Base-by-base conservation (phyloP, 1,139 yeast genomes). In the Kodamaea derodonti region DNA sequence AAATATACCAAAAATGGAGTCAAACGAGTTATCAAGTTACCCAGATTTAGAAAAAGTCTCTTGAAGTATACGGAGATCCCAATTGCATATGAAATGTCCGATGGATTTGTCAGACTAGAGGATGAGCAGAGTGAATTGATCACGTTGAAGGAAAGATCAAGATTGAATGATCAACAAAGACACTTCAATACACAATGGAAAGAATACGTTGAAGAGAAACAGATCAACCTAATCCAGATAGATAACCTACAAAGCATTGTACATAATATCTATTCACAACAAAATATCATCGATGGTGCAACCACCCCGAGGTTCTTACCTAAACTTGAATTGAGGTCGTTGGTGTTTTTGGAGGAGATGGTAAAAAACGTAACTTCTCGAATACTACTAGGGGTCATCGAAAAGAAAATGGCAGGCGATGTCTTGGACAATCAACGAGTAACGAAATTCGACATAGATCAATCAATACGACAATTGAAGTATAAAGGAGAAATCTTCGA, bases 61-160 rank as follows among this genome's bases (percentile, higher is more conserved):
- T 47, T 69, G 11, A 49, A 53, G 7, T 63, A 67, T 49, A 52
- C 53, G 16, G 74, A 74, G 3, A 52, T 78, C 18, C 84, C 84
- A 1, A 58, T 64, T 2, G 74, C 80, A 1, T 58, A 59, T 41
- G 86, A 80, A 49, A 69, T 78, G 71, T 66, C 72, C 39, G 63
- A 62, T 14, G 56, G 57, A 14, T 77, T 72, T 53, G 50, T 73
- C 2, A 51, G 52, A 10, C 56, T 72, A 52, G 85, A 79, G 48
- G 73, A 73, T 28, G 49, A 52, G 5, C 78, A 73, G 41, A 61
- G 69, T 15, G 45, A 40, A 2, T 44, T 51, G 29, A 47, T 65
- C 3, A 36, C 47, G 2, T 33, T 41, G 17, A 45, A 47, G 27
- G 65, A 60, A 23, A 34, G 44, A 17, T 34, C 39, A 10, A 24